Evolutionary conservation across 306 rosid genomes (phyloP).

Genomic region (Quercus bicolor): DNA sequence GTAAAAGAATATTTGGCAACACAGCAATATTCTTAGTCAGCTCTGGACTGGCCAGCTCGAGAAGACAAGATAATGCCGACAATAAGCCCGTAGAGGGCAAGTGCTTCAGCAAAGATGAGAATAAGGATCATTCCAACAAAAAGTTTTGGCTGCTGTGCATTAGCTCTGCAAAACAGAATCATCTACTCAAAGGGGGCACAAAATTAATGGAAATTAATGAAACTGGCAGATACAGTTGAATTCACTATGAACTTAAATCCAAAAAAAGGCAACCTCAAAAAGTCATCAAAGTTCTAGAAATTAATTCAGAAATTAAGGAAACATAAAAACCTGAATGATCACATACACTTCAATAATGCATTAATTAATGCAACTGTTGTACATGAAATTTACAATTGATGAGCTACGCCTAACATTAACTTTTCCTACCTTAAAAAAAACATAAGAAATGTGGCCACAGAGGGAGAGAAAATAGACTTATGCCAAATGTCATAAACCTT

Average conservation of each 20-base stretch:
- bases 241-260: background rate
- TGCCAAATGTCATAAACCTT: too few relatives aligned
- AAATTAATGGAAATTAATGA: background rate
- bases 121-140: conserved; percentile 88
- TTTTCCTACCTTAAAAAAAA: too few relatives aligned
- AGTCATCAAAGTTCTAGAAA: background rate
- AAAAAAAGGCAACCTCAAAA: background rate
- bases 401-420: background rate
- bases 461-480: too few relatives aligned
- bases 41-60: conserved; percentile 89
- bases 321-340: background rate
- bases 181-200: conserved; percentile 13
- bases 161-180: conserved; percentile 58
- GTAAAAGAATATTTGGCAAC: conserved; percentile 48
- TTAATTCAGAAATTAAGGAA: background rate
- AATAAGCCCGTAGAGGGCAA: conserved; percentile 79
- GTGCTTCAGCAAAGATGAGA: conserved; percentile 84
- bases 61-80: conserved; percentile 86
- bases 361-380: background rate
- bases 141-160: conserved; percentile 88
- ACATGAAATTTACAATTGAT: background rate
- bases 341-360: background rate
- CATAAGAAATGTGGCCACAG: too few relatives aligned
- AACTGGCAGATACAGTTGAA: background rate
- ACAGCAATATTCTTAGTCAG: conserved; percentile 44